Base-by-base conservation (phyloP, 2,329 filamentous ascomycete genomes). In the Didymella sp. region DNA sequence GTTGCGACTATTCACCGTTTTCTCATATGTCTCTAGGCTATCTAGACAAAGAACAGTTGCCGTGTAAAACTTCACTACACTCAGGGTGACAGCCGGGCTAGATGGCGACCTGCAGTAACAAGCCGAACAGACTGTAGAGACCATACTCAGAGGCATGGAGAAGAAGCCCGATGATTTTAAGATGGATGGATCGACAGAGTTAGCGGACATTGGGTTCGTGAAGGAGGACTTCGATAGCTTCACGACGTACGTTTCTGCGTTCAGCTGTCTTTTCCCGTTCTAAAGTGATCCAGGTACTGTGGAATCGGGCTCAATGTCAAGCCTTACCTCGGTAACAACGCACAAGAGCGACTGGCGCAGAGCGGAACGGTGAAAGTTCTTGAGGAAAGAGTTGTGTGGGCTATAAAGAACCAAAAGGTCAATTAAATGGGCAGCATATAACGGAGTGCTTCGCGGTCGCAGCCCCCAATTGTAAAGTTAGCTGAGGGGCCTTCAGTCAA, bases 111-210 rank as follows among this genome's bases (percentile, higher is more conserved):
- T 50, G 30, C 24, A 52, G 22, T 44, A 43, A n/a, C 48, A 44
- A 6, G 43, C 49, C 15, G 43, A 48, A 27, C 27, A 42, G 6
- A 56, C 54, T 2, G 42, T 56, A 15, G 54, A 56, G 15, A 56
- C 28, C 9, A 56, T 56, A 1, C 54, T 56, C 15, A 56, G 43
- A 25, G 47, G 42, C n/a, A 56, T 56, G 54, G 54, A 56, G 25
- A 56, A 56, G 47, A 56, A 47, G 30, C 43, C 54, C 4, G 54
- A 48, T 19, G 37, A 56, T 30, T 37, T 30, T 4, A 35, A 37
- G 28, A 12, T 56, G 17, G 37, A 46, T 5, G 41, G 47, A 25
- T 27, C 51, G 43, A 56, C 54, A 4, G 37, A 28, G 12, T 21
- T 56, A 37, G 42, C 47, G 9, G 54, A 56, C n/a, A 51, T 56